Conservation (phyloP, 2,329 filamentous ascomycete species). For the Cercospora canescens region DNA sequence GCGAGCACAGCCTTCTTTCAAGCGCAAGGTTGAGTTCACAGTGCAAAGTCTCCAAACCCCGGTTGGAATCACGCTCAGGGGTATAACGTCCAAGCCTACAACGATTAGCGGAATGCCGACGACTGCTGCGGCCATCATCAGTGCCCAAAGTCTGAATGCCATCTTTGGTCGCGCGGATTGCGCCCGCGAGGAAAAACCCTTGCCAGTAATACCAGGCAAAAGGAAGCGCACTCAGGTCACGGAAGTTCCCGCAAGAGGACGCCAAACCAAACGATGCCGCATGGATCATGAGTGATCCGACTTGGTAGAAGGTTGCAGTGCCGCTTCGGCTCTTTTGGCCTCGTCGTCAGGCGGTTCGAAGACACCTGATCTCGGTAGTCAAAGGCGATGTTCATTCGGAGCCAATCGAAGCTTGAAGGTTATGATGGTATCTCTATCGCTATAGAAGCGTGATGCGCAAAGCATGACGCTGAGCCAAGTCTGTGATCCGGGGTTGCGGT, state of each 20-base stretch:
- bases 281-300: neutral
- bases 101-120: slow-evolving; percentile 6
- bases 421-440: no score
- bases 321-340: neutral
- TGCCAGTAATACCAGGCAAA: neutral
- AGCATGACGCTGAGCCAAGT: no score
- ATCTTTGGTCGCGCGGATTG: slow-evolving; percentile 6
- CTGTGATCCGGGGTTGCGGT: no score
- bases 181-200: neutral
- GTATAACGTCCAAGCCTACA: neutral
- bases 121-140: neutral
- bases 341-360: neutral
- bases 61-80: slow-evolving; percentile 2
- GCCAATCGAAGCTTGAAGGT: no score
- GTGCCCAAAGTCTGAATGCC: neutral
- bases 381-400: neutral
- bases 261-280: neutral
- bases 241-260: neutral
- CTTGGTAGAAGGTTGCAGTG: neutral
- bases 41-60: neutral
- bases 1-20: neutral
- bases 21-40: neutral
- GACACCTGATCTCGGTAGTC: no score
- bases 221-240: neutral
- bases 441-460: no score